Base-by-base conservation (phyloP, 768 basidiomycete species). In the Calvatia gigantea region DNA sequence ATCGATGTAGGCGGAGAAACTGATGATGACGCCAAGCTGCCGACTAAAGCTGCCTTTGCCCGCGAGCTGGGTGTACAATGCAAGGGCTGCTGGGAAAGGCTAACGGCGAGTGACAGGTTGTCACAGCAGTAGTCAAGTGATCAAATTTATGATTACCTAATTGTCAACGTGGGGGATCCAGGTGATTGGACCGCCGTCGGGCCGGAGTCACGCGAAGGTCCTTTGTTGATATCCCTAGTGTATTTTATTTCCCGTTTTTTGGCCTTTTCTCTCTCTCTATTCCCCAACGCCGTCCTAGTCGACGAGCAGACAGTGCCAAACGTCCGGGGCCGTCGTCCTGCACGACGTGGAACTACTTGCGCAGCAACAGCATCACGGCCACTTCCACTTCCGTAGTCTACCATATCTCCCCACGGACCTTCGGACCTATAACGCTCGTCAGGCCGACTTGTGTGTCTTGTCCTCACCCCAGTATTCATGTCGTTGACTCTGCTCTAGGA, bases 121-220 rank as follows among this genome's bases (percentile, higher is more conserved):
- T 51, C 38, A 45, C 51, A 35, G 9, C 37, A 21, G 21, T 7
- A 37, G 47, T 59, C 58, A 59, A 54, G 50, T 59, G 58, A 50
- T 23, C 53, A 28, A 15, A 31, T 2, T n/a, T 2, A 3, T 15
- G 25, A 23, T 33, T 53, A 58, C 51, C 25, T 58, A 58, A 58
- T 33, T 7, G 6, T n/a, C 35, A 58, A 59, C 58, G 53, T 55
- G 58, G 48, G 27, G 57, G 27, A 39, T 41, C 39, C 58, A 54
- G 53, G 53, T 51, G 58, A 55, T 55, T 59, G 48, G 32, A 23
- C 41, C 53, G 42, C 28, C 47, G 41, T 55, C 58, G 58, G 58
- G 44, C 58, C 58, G 58, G 42, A 21, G 44, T 54, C 52, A 54
- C 52, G 52, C 42, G 33, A 49, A 50, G 11, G 37, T 33, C 12